Conservation (phyloP, 2,329 filamentous ascomycete genomes). For the Aspergillus ustus region DNA sequence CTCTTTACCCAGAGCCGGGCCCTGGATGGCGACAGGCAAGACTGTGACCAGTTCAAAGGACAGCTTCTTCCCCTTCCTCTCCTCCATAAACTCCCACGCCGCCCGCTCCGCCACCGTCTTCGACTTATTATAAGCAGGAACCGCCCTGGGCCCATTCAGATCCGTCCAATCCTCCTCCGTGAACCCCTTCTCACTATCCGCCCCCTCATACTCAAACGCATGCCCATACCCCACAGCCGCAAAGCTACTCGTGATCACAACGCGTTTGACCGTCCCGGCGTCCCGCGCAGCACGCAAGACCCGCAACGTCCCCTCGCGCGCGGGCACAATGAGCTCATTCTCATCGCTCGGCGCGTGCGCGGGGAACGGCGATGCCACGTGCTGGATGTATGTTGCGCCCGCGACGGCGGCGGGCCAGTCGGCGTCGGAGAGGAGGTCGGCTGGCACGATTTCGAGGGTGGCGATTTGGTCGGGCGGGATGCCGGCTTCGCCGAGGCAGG, state of each 20-base stretch:
- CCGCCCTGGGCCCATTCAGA: not conserved
- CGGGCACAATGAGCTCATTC: not conserved
- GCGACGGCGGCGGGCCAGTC: not conserved
- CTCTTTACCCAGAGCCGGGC: conserved; percentile 1
- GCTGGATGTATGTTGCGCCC: not conserved
- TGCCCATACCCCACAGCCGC: not conserved
- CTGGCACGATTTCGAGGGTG: not conserved
- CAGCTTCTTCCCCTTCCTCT: not conserved
- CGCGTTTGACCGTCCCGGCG: not conserved
- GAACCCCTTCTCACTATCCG: not conserved
- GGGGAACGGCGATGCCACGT: not conserved
- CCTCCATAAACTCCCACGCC: not conserved
- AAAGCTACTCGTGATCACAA: not conserved
- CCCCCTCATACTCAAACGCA: not conserved
- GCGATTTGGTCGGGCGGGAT: not conserved
- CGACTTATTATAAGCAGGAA: not conserved
- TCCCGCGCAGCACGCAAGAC: not conserved
- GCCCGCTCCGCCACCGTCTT: conserved; percentile 1
- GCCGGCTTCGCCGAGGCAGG: not conserved
- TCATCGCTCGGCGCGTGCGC: not conserved
- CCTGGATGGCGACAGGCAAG: not conserved
- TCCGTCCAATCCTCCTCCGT: not conserved
- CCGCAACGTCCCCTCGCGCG: not conserved
- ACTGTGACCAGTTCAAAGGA: not conserved
- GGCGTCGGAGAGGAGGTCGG: not conserved